Evolutionary conservation across 2,329 filamentous ascomycete species (phyloP).

Genomic region (Neofusicoccum parvum): DNA sequence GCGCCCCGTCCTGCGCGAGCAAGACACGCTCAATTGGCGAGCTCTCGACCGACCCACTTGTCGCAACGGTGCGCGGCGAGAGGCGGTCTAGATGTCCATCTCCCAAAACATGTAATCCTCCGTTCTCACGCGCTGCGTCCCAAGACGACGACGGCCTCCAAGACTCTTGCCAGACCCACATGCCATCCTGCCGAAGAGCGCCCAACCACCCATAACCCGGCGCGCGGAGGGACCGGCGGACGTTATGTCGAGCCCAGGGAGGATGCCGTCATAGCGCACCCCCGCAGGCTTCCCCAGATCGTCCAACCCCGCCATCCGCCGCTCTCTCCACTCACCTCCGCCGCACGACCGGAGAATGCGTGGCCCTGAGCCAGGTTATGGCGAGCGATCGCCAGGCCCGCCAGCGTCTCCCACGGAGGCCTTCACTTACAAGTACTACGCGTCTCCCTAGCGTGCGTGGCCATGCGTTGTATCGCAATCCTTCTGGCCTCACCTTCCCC

Average conservation of each 20-base stretch:
- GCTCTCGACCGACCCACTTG: no score
- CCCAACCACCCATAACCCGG: not conserved
- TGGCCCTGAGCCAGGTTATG: not conserved
- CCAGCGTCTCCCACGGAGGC: not conserved
- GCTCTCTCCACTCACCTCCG: not conserved
- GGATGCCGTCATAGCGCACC: slow-evolving; percentile 2
- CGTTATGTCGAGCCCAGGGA: not conserved
- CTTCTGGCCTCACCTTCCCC: not conserved
- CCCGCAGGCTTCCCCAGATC: slow-evolving; percentile 14
- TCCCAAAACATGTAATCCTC: not conserved
- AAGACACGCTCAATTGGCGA: no score
- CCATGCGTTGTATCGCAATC: not conserved
- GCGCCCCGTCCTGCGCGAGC: not conserved
- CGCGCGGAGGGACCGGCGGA: not conserved
- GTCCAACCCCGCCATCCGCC: not conserved
- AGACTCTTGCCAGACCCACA: not conserved
- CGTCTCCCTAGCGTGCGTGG: not conserved
- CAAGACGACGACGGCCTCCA: not conserved
- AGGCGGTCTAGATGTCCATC: no score
- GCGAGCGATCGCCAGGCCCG: no score
- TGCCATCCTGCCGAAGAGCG: not conserved
- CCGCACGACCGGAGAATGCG: slow-evolving; percentile 3
- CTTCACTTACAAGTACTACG: not conserved
- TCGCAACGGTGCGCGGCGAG: no score
- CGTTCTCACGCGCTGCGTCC: not conserved